Base-by-base conservation (phyloP, 306 rosid genomes). In the Cicer arietinum region DNA sequence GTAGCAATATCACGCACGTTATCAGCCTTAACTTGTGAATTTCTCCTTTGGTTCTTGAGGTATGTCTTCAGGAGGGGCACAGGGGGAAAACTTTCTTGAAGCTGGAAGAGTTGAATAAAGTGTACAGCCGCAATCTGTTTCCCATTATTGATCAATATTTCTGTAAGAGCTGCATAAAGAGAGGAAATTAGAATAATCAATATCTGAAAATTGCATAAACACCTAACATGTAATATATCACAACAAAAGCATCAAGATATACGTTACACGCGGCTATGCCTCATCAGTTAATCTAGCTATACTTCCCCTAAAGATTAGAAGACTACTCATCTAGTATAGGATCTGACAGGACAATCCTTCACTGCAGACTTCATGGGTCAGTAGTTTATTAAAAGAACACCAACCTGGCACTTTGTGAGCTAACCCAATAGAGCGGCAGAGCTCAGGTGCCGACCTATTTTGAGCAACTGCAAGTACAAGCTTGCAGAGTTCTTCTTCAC, bases 341-440 rank as follows among this genome's bases (percentile, higher is more conserved):
- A 83, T 84, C 80, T 62, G 51, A 54, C 62, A 80, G 83, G 88
- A 81, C 84, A 80, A 80, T 77, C 85, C 81, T 77, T 84, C 84
- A 71, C 80, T 85, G 85, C 84, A 65, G 85, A 82, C 81, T 71
- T 84, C 92, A 88, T 87, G 78, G 87, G 92, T 86, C 90, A 84
- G 86, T 77, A 84, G 85, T 83, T 86, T 76, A 81, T 82, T 79
- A 67, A 86, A 83, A 82, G 90, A 89, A 80, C 84, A 91, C 97
- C 92, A 91, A 91, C 97, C 97, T 91, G 94, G 92, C 87, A 82
- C 87, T 88, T 91, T 88, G 87, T 91, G 88, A 81, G 84, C 82
- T 89, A 89, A 86, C 79, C 91, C 97, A 85, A 88, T 84, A 75
- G 91, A 84, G 80, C 87, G 97, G 90, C 94, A 91, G 85, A 89